phyloP scores from a whole-genome alignment of 1,139 yeast species.

The Debaryomycetaceae sp. region DNA sequence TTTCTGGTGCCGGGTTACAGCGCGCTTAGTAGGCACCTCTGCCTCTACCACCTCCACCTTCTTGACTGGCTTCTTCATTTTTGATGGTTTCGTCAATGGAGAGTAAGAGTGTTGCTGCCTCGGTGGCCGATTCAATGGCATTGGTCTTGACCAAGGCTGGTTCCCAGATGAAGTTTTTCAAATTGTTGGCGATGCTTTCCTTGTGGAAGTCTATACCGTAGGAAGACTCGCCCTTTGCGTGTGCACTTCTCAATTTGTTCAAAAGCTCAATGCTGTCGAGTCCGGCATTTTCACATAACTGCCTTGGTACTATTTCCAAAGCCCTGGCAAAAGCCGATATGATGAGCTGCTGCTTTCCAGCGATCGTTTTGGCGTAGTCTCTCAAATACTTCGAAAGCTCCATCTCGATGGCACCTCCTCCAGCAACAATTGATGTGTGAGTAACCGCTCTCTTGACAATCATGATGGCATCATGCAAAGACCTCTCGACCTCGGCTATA shows the following conservation, averaged over 20 bases:
- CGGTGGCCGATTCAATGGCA: constrained; percentile 96
- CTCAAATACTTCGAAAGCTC: constrained; percentile 86
- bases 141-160: constrained; percentile 92
- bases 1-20: background rate
- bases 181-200: constrained; percentile 80
- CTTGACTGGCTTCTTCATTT: constrained; percentile 64
- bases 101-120: constrained; percentile 88
- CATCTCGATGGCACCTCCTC: constrained; percentile 99
- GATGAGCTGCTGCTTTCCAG: constrained; percentile 93
- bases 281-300: constrained; percentile 96
- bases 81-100: constrained; percentile 95
- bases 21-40: constrained; percentile 48
- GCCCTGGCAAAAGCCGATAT: constrained; percentile 93
- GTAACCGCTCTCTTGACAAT: constrained; percentile 93
- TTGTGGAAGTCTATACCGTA: constrained; percentile 88
- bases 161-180: constrained; percentile 92
- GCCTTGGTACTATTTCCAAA: constrained; percentile 93
- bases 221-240: constrained; percentile 90
- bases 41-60: constrained; percentile 42
- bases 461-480: constrained; percentile 97
- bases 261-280: constrained; percentile 92
- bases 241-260: constrained; percentile 87
- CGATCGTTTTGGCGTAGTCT: constrained; percentile 80
- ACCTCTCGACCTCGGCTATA: constrained; percentile 96
- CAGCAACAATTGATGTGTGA: constrained; percentile 86